A percentile compares a stretch with the other conserved stretches of the same genome.
Evolutionary conservation across 2,329 filamentous ascomycete genomes (phyloP).

Genomic region (Fusarium sp.): DNA sequence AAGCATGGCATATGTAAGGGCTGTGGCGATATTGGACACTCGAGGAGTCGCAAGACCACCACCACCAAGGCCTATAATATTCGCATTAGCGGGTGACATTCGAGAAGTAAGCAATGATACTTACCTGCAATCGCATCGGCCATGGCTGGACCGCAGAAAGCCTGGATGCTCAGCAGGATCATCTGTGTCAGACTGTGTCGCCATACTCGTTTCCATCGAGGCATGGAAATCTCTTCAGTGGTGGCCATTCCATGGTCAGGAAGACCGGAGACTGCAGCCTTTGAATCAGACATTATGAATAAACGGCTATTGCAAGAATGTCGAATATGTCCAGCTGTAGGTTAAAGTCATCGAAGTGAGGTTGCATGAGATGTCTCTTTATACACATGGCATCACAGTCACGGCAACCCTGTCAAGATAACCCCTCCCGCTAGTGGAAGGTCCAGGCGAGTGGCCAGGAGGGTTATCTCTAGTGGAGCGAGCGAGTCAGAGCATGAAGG

Average conservation of each 20-base stretch:
- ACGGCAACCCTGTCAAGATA: not conserved
- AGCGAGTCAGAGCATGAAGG: slow-evolving; percentile 5
- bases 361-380: not conserved
- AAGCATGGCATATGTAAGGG: slow-evolving; percentile 9
- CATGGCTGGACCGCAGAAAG: slow-evolving; percentile 14
- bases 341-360: not conserved
- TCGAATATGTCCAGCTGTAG: not conserved
- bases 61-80: slow-evolving; percentile 3
- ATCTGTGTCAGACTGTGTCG: slow-evolving; percentile 15
- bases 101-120: not conserved
- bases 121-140: slow-evolving; percentile 11
- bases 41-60: slow-evolving; percentile 16
- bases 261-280: not conserved
- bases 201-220: slow-evolving; percentile 11
- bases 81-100: not conserved
- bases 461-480: not conserved
- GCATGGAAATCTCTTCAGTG: not conserved
- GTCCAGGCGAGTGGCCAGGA: not conserved
- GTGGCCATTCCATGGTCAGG: not conserved
- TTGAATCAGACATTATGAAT: not conserved
- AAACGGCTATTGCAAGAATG: not conserved
- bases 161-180: slow-evolving; percentile 14
- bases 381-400: not conserved
- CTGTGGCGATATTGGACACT: slow-evolving; percentile 12
- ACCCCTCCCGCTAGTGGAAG: not conserved